Base-by-base conservation (phyloP, 495 filamentous ascomycete genomes). In the Trypethelium eluteriae region DNA sequence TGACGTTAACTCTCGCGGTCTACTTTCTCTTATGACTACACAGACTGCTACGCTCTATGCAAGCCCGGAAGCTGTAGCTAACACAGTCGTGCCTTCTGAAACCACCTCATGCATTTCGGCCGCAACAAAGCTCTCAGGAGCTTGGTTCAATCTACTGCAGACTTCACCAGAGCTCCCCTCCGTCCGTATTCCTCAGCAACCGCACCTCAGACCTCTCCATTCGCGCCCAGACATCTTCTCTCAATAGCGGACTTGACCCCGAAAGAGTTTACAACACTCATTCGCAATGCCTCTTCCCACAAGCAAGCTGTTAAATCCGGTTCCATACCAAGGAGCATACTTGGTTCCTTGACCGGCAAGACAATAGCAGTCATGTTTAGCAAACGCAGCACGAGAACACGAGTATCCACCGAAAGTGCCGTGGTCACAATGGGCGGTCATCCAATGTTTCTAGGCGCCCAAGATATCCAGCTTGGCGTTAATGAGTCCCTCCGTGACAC, bases 341-440 rank as follows among this genome's bases (percentile, higher is more conserved):
- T 11, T 3, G 79, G 81, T 18, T 71, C 82, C 1, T 73, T 93
- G 67, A 79, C 83, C 32, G 90, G 91, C 34, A 85, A 92, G 76
- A 95, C 93, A 2, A 84, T 97, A 12, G 93, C 94, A 67, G 90
- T 98, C 87, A 88, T 92, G 81, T 98, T 98, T 82, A 92, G 82
- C 80, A 98, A 98, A 80, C 86, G 93, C 38, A 92, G 88, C 69
- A 98, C 94, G 14, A 83, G 94, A 59, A 98, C 94, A 16, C 85
- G 94, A 62, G 87, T 98, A 38, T 96, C 91, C 14, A 96, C 92
- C 14, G 94, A 98, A 79, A 85, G 87, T 6, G 94, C 94, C 10
- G 84, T 96, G 12, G 84, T 87, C 18, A 77, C 86, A 50, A 83
- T 98, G 81, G 89, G 91, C 50, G 94, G 94, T 2, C 90, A 96